Percentiles rank a stretch among this genome's conserved stretches.
phyloP scores from a whole-genome alignment of 192 early-diverging fungal genomes.

The Rhizophagus sp. region DNA sequence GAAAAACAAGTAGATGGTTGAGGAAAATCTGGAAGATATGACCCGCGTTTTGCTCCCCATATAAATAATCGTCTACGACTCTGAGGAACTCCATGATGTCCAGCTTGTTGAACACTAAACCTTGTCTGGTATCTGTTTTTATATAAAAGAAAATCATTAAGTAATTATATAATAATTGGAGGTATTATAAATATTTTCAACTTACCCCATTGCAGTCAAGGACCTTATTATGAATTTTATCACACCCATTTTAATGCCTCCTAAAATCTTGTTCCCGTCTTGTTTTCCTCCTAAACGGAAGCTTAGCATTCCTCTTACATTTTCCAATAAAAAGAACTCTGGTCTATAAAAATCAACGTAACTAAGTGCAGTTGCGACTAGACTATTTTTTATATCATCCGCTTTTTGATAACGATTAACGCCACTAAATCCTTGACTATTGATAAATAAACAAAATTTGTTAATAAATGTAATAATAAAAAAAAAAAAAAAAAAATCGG shows the following conservation, averaged over 20 bases:
- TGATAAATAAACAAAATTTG: background rate
- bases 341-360: conserved; percentile 74
- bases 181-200: background rate
- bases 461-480: background rate
- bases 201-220: conserved; percentile 59
- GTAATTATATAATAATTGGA: background rate
- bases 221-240: conserved; percentile 67
- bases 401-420: conserved; percentile 62
- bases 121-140: conserved; percentile 55
- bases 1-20: conserved; percentile 54
- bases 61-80: conserved; percentile 66
- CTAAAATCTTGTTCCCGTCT: conserved; percentile 48
- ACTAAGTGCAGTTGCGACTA: conserved; percentile 62
- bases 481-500: no score
- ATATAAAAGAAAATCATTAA: conserved; percentile 10
- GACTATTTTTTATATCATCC: conserved; percentile 69
- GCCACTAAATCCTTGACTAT: conserved; percentile 63
- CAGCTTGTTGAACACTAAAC: conserved; percentile 66
- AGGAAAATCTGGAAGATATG: conserved; percentile 58
- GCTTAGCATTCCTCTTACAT: conserved; percentile 61
- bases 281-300: conserved; percentile 64
- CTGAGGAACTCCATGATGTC: conserved; percentile 64
- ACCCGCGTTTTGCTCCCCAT: conserved; percentile 59
- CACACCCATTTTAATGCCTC: conserved; percentile 63
- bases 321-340: conserved; percentile 67